Evolutionary conservation across 129 eudicot genomes (phyloP), one percentile per base, ranked within the genome.

Genomic region (Artemisia annua): DNA sequence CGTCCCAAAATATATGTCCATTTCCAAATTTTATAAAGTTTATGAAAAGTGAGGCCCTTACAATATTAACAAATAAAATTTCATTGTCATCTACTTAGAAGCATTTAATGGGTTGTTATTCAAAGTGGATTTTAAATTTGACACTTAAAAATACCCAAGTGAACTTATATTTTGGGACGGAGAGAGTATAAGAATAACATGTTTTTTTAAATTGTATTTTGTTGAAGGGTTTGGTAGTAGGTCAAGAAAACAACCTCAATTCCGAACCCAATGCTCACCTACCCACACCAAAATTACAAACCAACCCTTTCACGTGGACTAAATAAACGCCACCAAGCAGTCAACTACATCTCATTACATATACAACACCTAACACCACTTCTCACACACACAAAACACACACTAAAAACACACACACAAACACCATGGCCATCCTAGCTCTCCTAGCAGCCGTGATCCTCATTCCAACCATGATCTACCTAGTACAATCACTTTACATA

Each of bases 401-500:
- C 66, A 61, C 66, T 28, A 11, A 20, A 58, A 19, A 32, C 22
- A 14, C 43, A 61, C 18, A 5, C 44, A 22, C 10, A 19, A 11
- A 61, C 0, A 58, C 30, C 2, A 61, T 61, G 66, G 51, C 52
- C 48, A 7, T 63, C 11, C 48, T 63, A 16, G 20, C 35, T 35
- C 51, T 63, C 0, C 20, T 69, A 12, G 24, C 82, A 22, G 48
- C 83, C 75, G 51, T 62, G 19, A 62, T 62, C 19, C 1, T 75
- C 19, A 3, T 55, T 12, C 28, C 82, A 24, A 17, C 69, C 63
- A 5, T 84, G 71, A 8, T 77, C 79, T 60, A 71, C 73, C 10
- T 83, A 2, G 53, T 81, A 8, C 85, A 84, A 81, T 66, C 76
- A 0, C 80, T 89, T 26, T 61, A 74, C 84, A 66, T 56, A 3